Evolutionary conservation across 139 green algal species (phyloP).

Genomic region (Edaphochlamys debaryana): DNA sequence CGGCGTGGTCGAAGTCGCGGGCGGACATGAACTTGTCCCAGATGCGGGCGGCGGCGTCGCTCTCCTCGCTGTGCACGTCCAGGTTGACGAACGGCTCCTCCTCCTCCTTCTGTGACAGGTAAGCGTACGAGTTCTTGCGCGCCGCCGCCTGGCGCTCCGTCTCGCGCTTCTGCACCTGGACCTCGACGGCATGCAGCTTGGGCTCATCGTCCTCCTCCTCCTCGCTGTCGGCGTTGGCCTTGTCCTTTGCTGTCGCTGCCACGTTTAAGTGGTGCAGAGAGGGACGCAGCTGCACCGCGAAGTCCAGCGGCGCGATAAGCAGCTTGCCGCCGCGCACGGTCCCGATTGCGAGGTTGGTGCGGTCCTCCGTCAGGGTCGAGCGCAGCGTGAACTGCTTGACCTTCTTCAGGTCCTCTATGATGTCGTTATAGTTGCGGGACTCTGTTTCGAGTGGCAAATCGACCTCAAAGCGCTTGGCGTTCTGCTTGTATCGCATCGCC

Average conservation of each 20-base stretch:
- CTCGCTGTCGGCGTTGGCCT: conserved; percentile 37
- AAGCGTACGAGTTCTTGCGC: conserved; percentile 56
- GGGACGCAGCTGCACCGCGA: conserved; percentile 84
- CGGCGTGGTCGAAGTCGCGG: conserved; percentile 22
- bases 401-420: conserved; percentile 55
- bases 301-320: conserved; percentile 83
- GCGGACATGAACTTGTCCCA: conserved; percentile 41
- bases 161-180: conserved; percentile 79
- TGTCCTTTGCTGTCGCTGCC: not conserved
- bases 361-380: conserved; percentile 59
- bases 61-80: conserved; percentile 34
- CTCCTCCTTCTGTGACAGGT: conserved; percentile 60
- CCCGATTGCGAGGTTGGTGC: conserved; percentile 64
- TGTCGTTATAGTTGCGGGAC: conserved; percentile 69
- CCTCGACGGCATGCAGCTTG: conserved; percentile 55
- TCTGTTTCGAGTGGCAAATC: conserved; percentile 70
- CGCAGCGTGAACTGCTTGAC: conserved; percentile 63
- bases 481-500: conserved; percentile 73
- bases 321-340: conserved; percentile 71
- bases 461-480: conserved; percentile 69
- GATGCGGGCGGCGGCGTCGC: conserved; percentile 14
- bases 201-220: conserved; percentile 57
- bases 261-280: conserved; percentile 76
- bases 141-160: conserved; percentile 82
- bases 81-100: conserved; percentile 55